These are phyloP conservation scores for Massarina eburnea DNA, from an alignment of 2,329 filamentous ascomycete genomes.

Conservation along the genomic window DNA sequence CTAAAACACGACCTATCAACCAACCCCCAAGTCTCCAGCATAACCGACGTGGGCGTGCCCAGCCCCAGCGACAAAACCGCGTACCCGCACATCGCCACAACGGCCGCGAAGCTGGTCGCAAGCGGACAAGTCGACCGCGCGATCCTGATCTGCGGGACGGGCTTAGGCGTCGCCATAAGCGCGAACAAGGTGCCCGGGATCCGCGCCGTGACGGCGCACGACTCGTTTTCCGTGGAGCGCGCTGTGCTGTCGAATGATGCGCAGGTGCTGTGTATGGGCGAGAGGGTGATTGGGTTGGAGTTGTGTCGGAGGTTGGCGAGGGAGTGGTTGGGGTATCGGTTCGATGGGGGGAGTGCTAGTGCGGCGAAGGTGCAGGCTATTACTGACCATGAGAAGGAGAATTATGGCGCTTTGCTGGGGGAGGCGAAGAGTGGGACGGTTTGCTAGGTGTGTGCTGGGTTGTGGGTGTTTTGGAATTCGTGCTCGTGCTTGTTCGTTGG, in stretches of 20 bases:
- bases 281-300: conserved; percentile 80
- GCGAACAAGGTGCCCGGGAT: conserved; percentile 87
- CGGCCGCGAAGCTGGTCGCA: conserved; percentile 66
- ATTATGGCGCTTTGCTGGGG: conserved; percentile 25
- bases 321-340: conserved; percentile 84
- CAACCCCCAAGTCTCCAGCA: conserved; percentile 61
- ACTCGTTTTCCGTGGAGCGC: conserved; percentile 80
- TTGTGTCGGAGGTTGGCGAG: conserved; percentile 73
- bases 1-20: conserved; percentile 73
- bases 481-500: no score
- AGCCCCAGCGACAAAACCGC: conserved; percentile 71
- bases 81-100: conserved; percentile 77
- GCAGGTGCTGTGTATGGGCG: conserved; percentile 83
- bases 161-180: conserved; percentile 82
- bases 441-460: conserved; percentile 7
- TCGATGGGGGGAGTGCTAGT: conserved; percentile 68
- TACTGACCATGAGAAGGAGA: conserved; percentile 50
- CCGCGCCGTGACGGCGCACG: conserved; percentile 85
- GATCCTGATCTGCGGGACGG: conserved; percentile 81
- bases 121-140: conserved; percentile 72
- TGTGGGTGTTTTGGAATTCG: no score
- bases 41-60: conserved; percentile 75
- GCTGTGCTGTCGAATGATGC: conserved; percentile 82
- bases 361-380: conserved; percentile 58
- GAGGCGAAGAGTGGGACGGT: background rate